phyloP scores from a whole-genome alignment of 2,329 filamentous ascomycete species.

The Claviceps sp. region DNA sequence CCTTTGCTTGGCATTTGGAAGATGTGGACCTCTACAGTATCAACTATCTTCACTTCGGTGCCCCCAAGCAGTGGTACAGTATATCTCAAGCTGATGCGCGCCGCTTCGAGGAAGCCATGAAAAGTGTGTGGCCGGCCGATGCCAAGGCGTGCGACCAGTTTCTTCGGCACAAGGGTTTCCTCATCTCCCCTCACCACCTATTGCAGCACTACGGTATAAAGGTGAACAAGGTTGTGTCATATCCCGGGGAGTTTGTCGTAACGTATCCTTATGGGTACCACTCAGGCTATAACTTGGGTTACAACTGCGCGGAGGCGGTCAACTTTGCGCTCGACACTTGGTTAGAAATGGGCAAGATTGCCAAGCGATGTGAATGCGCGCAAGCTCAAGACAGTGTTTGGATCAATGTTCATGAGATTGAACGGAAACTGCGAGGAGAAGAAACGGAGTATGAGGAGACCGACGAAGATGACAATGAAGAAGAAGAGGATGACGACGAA shows the following conservation, averaged over 20 bases:
- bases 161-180: conserved; percentile 89
- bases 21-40: conserved; percentile 99
- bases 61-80: conserved; percentile 98
- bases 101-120: conserved; percentile 90
- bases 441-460: conserved; percentile 73
- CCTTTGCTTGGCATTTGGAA: conserved; percentile 97
- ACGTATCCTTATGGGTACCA: conserved; percentile 98
- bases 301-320: conserved; percentile 97
- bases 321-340: conserved; percentile 95
- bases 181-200: conserved; percentile 83
- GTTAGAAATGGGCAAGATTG: conserved; percentile 88
- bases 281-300: conserved; percentile 93
- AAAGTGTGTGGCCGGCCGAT: conserved; percentile 84
- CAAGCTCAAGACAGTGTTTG: conserved; percentile 94
- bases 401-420: conserved; percentile 93
- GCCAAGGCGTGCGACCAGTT: conserved; percentile 95
- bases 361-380: conserved; percentile 93
- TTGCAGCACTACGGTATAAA: conserved; percentile 85
- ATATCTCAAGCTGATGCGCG: conserved; percentile 92
- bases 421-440: conserved; percentile 84
- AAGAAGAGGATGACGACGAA: conserved; percentile 45
- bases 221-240: conserved; percentile 89
- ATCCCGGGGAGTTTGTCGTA: conserved; percentile 95
- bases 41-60: conserved; percentile 98
- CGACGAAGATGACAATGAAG: conserved; percentile 49